Base-by-base conservation (phyloP, 1,139 yeast species). In the Suhomyces maxii region DNA sequence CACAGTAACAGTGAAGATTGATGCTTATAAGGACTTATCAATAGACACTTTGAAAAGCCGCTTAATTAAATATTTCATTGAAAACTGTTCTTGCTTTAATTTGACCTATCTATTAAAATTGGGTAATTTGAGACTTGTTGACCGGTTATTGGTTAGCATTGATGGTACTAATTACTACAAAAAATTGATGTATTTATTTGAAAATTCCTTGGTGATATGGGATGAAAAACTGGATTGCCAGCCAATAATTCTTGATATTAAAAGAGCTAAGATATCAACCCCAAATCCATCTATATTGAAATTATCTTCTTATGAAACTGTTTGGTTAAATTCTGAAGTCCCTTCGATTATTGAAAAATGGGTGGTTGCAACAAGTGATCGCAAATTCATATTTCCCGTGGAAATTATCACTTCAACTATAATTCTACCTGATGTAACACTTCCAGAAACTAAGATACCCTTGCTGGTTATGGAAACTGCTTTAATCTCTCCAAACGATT, bases 341-440 rank as follows among this genome's bases (percentile, higher is more conserved):
- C 55, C 60, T 33, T 56, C 68, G 4, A 61, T 73, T 6, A 58
- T 73, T 25, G 78, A 75, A 51, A 74, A 74, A 52, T 75, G 80
- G 80, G 76, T 68, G 7, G 73, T 71, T 32, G 77, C 74, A 1
- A 55, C 70, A 8, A 68, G 75, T 3, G 80, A 75, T 47, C 50
- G 54, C 6, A 50, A 52, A 10, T 64, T 65, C 45, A 45, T 48
- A 2, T 67, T 75, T 39, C 80, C 80, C 0, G 53, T 61, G 1
- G 70, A 65, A 8, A 56, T 69, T 9, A 50, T 74, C n/a, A 69
- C 79, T 0, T 69, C 76, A 0, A 71, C 78, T 0, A 55, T 71
- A 5, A 42, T 48, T 3, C 41, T 65, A 26, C 54, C 59, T 1
- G 54, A 51, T 11, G 30, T 34, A 18, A 18, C 3, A 28, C 4